Base-by-base conservation (phyloP, 495 filamentous ascomycete genomes). In the Aspergillus hancockii region DNA sequence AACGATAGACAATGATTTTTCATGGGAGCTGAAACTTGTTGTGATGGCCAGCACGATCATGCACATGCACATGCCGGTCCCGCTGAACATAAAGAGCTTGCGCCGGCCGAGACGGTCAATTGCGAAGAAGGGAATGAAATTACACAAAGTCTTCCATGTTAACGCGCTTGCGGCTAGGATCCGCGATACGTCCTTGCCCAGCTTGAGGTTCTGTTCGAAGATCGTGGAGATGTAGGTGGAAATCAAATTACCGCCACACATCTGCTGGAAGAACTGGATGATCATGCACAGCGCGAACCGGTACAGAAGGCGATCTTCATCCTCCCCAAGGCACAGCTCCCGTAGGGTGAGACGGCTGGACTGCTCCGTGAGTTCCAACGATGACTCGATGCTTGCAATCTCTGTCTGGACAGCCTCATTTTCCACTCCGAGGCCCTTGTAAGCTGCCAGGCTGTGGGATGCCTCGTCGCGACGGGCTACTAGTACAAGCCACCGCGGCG, bases 51-150 rank as follows among this genome's bases (percentile, higher is more conserved):
- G 71, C 23, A 77, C 75, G 0, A 76, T 63, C 79, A 81, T 81
- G 56, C 76, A 79, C 23, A 71, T 30, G 16, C 65, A 68, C 71
- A 82, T 81, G 34, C 81, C 83, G 2, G 69, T 64, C n/a, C 79
- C 78, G 31, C 75, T 78, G 54, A 80, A 66, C 28, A 85, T 78
- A 64, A 86, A 76, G n/a, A 81, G 71, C 8, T 70, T 74, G 9
- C 82, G 75, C n/a, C 82, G 81, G 5, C 83, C 82, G 49, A 81
- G 71, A 0, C 74, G 71, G 59, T 85, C 81, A 54, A 85, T 81
- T 19, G 78, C 75, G 47, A 79, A 75, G 66, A 85, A 80, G 4
- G 81, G 68, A 21, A 83, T 67, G 60, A 74, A 74, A n/a, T 60
- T 66, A 55, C 67, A 81, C 4, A 79, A 67, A 67, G 78, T 79